Percentiles rank a stretch among this genome's conserved stretches.
phyloP scores from a whole-genome alignment of 352 stramenopile species.

The Thraustochytrium sp. region DNA sequence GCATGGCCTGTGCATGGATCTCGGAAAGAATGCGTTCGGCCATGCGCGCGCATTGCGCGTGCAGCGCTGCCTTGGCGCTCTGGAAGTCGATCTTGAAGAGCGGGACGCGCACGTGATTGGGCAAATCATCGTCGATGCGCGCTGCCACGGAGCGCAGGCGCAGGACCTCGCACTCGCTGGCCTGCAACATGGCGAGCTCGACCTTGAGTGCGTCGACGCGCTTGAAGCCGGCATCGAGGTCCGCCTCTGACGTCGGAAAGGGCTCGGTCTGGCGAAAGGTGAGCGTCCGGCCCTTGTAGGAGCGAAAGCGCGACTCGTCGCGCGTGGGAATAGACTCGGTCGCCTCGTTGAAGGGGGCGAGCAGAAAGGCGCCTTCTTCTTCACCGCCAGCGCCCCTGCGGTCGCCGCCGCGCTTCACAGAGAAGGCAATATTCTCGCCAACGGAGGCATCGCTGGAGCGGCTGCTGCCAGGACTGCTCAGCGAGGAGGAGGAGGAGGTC shows the following conservation, averaged over 20 bases:
- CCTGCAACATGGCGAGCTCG: conserved; percentile 4
- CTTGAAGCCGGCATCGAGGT: neutral
- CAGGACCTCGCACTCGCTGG: neutral
- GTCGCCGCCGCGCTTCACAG: no score
- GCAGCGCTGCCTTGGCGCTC: neutral
- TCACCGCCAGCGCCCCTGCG: no score
- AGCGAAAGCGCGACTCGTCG: no score
- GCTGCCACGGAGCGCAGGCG: neutral
- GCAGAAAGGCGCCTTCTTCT: no score
- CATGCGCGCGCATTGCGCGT: neutral
- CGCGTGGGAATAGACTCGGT: no score
- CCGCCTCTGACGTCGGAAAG: neutral
- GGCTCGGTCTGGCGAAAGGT: neutral
- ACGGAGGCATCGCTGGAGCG: no score
- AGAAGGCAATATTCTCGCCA: no score
- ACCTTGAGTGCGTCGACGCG: neutral
- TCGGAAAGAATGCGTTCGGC: neutral
- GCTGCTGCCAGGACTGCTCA: no score
- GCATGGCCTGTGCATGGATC: neutral
- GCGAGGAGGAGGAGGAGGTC: no score
- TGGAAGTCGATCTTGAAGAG: conserved; percentile 22
- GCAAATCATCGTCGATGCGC: neutral
- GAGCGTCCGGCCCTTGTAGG: neutral
- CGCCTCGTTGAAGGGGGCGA: no score
- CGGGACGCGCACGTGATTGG: neutral